These are phyloP conservation scores for Limnanthes douglasii DNA, from an alignment of 345 rosid species.

Conservation along the genomic window DNA sequence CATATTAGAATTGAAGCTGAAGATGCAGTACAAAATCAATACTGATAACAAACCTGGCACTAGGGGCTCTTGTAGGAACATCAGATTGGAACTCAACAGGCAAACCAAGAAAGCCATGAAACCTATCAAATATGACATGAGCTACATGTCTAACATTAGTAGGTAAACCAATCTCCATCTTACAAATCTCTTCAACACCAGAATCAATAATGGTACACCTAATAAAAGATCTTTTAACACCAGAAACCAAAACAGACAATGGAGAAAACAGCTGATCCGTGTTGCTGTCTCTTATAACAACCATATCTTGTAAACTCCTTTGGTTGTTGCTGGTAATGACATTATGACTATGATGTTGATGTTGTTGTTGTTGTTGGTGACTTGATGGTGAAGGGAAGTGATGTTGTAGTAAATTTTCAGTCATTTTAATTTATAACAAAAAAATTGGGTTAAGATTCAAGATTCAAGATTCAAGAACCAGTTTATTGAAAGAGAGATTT, in stretches of 20 bases:
- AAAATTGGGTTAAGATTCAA: constrained; percentile 13
- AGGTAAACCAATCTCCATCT: constrained; percentile 96
- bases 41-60: constrained; percentile 52
- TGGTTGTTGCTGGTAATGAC: constrained; percentile 12
- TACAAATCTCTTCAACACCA: constrained; percentile 41
- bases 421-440: constrained; percentile 26
- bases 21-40: background rate
- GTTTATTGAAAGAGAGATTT: constrained; percentile 10
- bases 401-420: constrained; percentile 60
- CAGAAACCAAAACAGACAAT: constrained; percentile 46
- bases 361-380: no score
- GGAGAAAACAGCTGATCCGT: constrained; percentile 46
- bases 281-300: constrained; percentile 9
- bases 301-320: constrained; percentile 15
- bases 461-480: constrained; percentile 26
- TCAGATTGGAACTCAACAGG: constrained; percentile 99
- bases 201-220: constrained; percentile 42
- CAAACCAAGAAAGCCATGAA: constrained; percentile 92
- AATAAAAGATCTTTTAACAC: constrained; percentile 62
- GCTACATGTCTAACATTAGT: constrained; percentile 92
- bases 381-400: constrained; percentile 91
- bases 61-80: constrained; percentile 83
- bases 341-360: constrained; percentile 44
- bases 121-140: constrained; percentile 98
- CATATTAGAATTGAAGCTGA: background rate